phyloP scores from a whole-genome alignment of 345 rosid genomes.

The Corchorus capsularis region DNA sequence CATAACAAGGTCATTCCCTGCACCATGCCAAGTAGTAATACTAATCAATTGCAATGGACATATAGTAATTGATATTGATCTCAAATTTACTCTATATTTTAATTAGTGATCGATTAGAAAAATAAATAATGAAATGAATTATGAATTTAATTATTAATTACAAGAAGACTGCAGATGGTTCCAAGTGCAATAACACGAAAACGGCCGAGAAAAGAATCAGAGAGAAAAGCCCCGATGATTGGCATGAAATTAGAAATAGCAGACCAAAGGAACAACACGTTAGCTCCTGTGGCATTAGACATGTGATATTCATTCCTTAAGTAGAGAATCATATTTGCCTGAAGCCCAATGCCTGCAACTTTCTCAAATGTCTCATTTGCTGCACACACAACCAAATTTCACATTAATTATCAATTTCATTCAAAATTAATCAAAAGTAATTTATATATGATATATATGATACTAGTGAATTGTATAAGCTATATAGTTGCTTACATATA shows the following conservation, averaged over 20 bases:
- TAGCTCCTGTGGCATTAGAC: constrained; percentile 32
- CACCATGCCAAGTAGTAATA: not conserved
- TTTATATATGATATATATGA: too few species aligned
- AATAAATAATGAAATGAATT: too few species aligned
- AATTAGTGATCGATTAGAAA: too few species aligned
- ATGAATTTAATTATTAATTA: constrained; percentile 20
- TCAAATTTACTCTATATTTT: too few species aligned
- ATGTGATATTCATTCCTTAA: constrained; percentile 40
- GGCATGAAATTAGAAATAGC: constrained; percentile 48
- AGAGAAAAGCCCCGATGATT: constrained; percentile 44
- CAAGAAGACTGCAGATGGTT: constrained; percentile 38
- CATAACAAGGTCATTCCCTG: constrained; percentile 52
- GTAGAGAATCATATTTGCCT: constrained; percentile 48
- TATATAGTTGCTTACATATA: constrained; percentile 33
- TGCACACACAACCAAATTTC: constrained; percentile 23
- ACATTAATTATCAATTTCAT: not conserved
- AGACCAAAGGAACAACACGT: constrained; percentile 44
- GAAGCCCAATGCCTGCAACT: constrained; percentile 49
- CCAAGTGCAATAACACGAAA: constrained; percentile 41
- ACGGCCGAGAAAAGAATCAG: constrained; percentile 58
- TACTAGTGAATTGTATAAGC: too few species aligned
- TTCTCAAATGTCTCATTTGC: constrained; percentile 60
- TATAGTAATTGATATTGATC: too few species aligned
- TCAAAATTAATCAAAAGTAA: not conserved
- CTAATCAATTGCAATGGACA: too few species aligned